Conservation (phyloP, 371 early-diverging fungal genomes). For the Actinomortierella wolfii region DNA sequence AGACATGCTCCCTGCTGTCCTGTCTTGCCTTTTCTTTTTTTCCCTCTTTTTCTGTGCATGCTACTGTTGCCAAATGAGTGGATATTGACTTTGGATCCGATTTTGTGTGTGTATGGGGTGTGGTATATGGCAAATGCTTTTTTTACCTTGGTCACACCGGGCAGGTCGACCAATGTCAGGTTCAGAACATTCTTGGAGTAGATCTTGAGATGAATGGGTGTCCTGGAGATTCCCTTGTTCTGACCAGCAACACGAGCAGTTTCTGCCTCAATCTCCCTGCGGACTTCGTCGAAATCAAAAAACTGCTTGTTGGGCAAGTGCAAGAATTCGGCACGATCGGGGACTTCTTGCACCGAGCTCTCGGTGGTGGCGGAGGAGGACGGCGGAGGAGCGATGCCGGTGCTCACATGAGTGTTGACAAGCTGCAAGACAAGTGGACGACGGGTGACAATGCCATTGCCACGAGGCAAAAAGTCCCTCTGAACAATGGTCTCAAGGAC, state of each 20-base stretch:
- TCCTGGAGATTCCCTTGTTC: constrained; percentile 87
- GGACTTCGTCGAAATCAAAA: constrained; percentile 82
- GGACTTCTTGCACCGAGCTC: constrained; percentile 28
- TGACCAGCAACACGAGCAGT: constrained; percentile 84
- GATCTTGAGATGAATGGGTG: constrained; percentile 90
- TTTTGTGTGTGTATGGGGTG: not conserved
- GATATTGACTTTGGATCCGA: not conserved
- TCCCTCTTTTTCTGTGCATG: constrained; percentile 1
- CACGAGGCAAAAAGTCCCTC: constrained; percentile 90
- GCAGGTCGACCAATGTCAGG: constrained; percentile 92
- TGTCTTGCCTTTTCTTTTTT: not conserved
- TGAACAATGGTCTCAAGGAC: constrained; percentile 92
- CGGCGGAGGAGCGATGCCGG: constrained; percentile 15
- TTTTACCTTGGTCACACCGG: constrained; percentile 88
- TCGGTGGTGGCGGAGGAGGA: constrained; percentile 30
- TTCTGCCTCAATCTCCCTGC: constrained; percentile 89
- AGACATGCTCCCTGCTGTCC: no score
- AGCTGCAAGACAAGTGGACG: constrained; percentile 93
- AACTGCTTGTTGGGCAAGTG: constrained; percentile 79
- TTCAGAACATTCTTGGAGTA: constrained; percentile 87
- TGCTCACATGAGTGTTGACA: constrained; percentile 59
- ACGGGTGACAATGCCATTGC: constrained; percentile 92
- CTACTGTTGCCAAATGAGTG: not conserved
- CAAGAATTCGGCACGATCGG: constrained; percentile 77
- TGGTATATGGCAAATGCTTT: not conserved